Base-by-base conservation (phyloP, 192 early-diverging fungal species). In the Neocallimastix lanati region DNA sequence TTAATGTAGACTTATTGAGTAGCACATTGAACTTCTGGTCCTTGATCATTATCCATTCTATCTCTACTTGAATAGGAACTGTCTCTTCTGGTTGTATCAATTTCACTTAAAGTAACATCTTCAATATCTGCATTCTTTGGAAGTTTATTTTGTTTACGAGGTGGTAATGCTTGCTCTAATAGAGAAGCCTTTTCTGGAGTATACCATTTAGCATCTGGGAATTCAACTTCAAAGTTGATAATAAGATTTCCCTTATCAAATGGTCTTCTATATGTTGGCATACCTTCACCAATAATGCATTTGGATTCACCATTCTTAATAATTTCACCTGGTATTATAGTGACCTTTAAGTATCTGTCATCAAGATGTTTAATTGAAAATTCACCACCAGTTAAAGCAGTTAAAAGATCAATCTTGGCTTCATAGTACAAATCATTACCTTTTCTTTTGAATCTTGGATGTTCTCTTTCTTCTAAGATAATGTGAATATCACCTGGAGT, bases 401-500 rank as follows among this genome's bases (percentile, higher is more conserved):
- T 98, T 29, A 97, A 79, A 76, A 99, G 88, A 79, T 98, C 96
- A 81, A 99, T 93, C 84, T 96, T 93, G 35, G 92, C 94, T 83
- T 98, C 92, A 84, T 91, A 92, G 86, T 92, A 92, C 83, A 99
- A 87, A 84, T 98, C 95, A 83, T 95, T 91, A 37, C 93, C 96
- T 83, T 91, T 92, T 84, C 98, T 93, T 87, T 94, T 93, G 87
- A 99, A 98, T 38, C 92, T 85, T n/a, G 89, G 82, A 86, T 99
- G 97, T 83, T 91, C 87, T 87, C 96, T 96, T 88, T 99, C 96
- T 82, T 97, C 93, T 38, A 99, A 82, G 38, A 95, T 93, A 88
- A 99, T 98, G 77, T 98, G 90, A 79, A 99, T 94, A 85, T 99
- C 97, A 77, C 98, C 98, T 27, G 98, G 97, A 77, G 96, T 85